phyloP scores from a whole-genome alignment of 768 basidiomycete genomes.

The Mycena metata region DNA sequence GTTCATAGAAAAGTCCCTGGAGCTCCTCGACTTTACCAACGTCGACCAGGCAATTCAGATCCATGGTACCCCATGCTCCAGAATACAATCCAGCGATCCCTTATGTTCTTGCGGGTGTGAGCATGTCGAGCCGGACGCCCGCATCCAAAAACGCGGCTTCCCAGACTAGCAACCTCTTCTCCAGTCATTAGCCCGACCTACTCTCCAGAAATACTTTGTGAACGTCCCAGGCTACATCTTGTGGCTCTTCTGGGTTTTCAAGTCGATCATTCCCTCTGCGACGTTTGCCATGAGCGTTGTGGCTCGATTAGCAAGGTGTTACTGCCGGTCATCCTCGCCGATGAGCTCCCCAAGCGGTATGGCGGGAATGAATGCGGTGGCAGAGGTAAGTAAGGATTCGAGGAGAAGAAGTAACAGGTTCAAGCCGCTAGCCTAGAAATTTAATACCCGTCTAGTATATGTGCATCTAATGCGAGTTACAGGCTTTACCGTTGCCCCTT shows the following conservation, averaged over 20 bases:
- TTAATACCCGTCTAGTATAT: neutral
- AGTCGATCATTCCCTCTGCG: conserved; percentile 75
- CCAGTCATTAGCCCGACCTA: conserved; percentile 84
- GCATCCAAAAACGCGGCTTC: conserved; percentile 84
- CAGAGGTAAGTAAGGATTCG: conserved; percentile 37
- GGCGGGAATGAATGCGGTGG: conserved; percentile 74
- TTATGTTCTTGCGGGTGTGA: conserved; percentile 62
- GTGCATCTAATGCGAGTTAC: conserved; percentile 1
- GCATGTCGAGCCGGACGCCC: conserved; percentile 73
- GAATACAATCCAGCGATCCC: neutral
- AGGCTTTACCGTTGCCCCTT: neutral
- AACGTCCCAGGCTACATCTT: conserved; percentile 82
- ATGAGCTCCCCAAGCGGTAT: conserved; percentile 76
- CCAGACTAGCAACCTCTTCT: conserved; percentile 81
- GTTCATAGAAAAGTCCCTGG: conserved; percentile 78
- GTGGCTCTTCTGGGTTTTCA: conserved; percentile 91
- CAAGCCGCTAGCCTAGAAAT: neutral
- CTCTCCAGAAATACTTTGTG: conserved; percentile 84
- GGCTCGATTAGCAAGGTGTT: conserved; percentile 73
- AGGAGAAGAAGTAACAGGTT: conserved; percentile 28
- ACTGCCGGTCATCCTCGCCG: conserved; percentile 63
- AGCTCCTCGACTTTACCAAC: conserved; percentile 77
- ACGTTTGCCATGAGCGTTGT: conserved; percentile 87
- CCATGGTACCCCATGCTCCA: conserved; percentile 64
- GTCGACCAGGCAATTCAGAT: conserved; percentile 81